Conservation (phyloP, 352 stramenopile genomes). For the Elongisporangium senticosum region DNA sequence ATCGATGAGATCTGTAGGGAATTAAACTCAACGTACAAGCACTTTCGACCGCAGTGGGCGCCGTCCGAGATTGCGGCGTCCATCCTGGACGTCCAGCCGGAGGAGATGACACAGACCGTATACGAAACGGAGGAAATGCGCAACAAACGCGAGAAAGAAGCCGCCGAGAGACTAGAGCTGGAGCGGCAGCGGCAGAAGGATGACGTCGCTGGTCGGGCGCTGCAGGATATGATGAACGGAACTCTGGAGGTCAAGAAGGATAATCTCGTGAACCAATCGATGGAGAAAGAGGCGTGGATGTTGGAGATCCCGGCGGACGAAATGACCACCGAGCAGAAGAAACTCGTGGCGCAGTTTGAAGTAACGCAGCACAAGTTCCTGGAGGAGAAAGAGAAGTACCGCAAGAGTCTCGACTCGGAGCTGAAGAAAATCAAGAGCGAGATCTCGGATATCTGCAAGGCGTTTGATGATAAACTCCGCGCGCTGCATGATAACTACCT, state of each 20-base stretch:
- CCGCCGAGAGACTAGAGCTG: conserved; percentile 22
- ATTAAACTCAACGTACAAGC: conserved; percentile 22
- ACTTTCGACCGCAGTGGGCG: conserved; percentile 48
- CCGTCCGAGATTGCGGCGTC: conserved; percentile 58
- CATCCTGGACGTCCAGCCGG: conserved; percentile 54
- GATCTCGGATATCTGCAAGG: conserved; percentile 72
- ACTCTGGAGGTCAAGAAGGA: conserved; percentile 90
- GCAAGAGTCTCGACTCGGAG: conserved; percentile 86
- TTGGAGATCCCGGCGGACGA: conserved; percentile 64
- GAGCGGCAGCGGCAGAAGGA: conserved; percentile 68
- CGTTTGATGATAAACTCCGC: conserved; percentile 84
- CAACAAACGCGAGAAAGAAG: conserved; percentile 39
- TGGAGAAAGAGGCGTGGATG: conserved; percentile 88
- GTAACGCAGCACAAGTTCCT: conserved; percentile 56
- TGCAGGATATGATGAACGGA: conserved; percentile 93
- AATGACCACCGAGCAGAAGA: conserved; percentile 78
- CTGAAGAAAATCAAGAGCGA: conserved; percentile 81
- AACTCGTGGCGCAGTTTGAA: conserved; percentile 67
- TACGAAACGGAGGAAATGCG: conserved; percentile 78
- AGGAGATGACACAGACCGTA: conserved; percentile 82
- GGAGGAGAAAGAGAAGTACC: conserved; percentile 89
- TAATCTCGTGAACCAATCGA: conserved; percentile 41
- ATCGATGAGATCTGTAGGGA: conserved; percentile 85
- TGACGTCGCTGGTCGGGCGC: conserved; percentile 68
- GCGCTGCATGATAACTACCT: conserved; percentile 55